A percentile compares a stretch with the other conserved stretches of the same genome.
These are phyloP conservation scores for Phytopythium mirpurense DNA, from an alignment of 352 stramenopile genomes.

Conservation along the genomic window DNA sequence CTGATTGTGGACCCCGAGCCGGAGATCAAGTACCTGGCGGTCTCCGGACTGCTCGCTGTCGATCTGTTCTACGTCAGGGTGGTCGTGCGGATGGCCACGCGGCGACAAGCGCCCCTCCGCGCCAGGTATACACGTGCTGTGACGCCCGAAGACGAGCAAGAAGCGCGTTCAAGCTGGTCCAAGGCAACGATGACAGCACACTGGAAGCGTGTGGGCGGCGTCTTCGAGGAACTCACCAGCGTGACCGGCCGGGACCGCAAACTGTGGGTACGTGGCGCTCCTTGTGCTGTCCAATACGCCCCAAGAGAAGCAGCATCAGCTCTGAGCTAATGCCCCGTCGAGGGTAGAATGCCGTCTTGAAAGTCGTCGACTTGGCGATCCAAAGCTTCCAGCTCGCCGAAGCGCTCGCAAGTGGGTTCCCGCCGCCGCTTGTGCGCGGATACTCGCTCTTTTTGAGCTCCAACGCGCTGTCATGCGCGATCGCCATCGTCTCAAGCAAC, in stretches of 20 bases:
- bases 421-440: slow-evolving; percentile 16
- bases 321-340: not conserved
- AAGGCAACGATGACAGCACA: no score
- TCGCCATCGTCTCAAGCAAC: slow-evolving; percentile 13
- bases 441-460: slow-evolving; percentile 19
- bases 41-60: slow-evolving; percentile 17
- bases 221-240: slow-evolving; percentile 22
- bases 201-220: not conserved
- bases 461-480: slow-evolving; percentile 21
- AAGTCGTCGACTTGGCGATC: slow-evolving; percentile 19
- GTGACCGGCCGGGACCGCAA: slow-evolving; percentile 35
- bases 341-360: slow-evolving; percentile 29
- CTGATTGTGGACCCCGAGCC: slow-evolving; percentile 16
- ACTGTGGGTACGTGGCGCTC: slow-evolving; percentile 39
- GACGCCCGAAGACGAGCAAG: not conserved
- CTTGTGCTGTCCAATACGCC: no score
- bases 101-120: slow-evolving; percentile 8
- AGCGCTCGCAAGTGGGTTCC: slow-evolving; percentile 26
- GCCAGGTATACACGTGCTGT: not conserved
- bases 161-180: no score
- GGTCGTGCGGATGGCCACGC: slow-evolving; percentile 23
- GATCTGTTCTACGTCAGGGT: slow-evolving; percentile 20
- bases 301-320: no score
- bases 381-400: slow-evolving; percentile 18
- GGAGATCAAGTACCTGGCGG: slow-evolving; percentile 9